Evolutionary conservation across 352 stramenopile species (phyloP).

Genomic region (Phytophthora fragariae): DNA sequence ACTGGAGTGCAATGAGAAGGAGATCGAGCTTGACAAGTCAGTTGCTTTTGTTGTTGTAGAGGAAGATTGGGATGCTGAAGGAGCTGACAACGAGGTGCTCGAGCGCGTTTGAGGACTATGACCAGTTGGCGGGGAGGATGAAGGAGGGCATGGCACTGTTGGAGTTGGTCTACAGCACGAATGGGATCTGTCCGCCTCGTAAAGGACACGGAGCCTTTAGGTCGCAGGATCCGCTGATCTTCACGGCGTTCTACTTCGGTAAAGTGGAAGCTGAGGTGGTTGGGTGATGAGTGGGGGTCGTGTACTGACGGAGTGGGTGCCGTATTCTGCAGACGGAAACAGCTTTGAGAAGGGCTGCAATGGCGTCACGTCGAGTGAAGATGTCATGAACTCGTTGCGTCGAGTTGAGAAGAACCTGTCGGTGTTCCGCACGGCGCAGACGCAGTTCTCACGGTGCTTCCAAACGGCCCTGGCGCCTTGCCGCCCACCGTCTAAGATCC

Average conservation of each 20-base stretch:
- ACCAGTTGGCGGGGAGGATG: constrained; percentile 47
- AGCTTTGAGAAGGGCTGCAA: constrained; percentile 33
- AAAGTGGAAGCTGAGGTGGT: neutral
- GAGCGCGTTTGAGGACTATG: constrained; percentile 38
- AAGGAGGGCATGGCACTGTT: constrained; percentile 56
- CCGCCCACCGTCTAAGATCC: constrained; percentile 71
- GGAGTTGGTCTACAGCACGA: constrained; percentile 67
- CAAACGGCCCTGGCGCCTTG: constrained; percentile 63
- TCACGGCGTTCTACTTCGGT: constrained; percentile 62
- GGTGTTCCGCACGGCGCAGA: constrained; percentile 50
- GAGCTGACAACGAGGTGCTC: constrained; percentile 57
- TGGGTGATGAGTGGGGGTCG: neutral
- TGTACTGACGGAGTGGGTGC: constrained; percentile 5
- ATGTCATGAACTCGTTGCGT: constrained; percentile 56
- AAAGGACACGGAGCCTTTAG: constrained; percentile 66
- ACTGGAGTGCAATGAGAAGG: no score
- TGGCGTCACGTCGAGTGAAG: constrained; percentile 25
- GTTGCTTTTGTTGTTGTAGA: constrained; percentile 28
- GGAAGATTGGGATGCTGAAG: constrained; percentile 79
- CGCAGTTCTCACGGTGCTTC: constrained; percentile 65
- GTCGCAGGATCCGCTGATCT: constrained; percentile 55
- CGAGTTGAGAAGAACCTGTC: constrained; percentile 59
- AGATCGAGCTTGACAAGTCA: neutral
- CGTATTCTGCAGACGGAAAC: constrained; percentile 20
- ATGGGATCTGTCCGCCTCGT: constrained; percentile 59